phyloP scores from a whole-genome alignment of 2,329 filamentous ascomycete species.

The Epichloe uncinata region DNA sequence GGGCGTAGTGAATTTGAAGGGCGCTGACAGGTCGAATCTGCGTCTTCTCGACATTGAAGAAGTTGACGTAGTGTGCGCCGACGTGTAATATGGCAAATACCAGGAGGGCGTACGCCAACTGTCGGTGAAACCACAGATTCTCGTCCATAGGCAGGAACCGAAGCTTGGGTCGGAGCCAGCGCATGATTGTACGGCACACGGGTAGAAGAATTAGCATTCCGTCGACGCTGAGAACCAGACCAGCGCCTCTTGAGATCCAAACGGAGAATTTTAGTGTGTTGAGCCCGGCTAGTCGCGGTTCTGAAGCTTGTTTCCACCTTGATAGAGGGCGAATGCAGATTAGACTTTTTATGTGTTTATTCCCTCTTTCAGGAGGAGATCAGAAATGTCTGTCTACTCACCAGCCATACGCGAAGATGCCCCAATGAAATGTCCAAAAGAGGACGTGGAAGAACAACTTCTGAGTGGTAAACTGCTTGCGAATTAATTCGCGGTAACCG shows the following conservation, averaged over 20 bases:
- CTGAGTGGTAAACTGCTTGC: conserved; percentile 52
- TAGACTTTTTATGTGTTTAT: neutral
- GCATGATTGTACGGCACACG: conserved; percentile 84
- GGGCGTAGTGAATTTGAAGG: conserved; percentile 79
- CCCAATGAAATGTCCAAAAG: conserved; percentile 69
- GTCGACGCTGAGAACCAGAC: conserved; percentile 73
- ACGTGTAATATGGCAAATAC: conserved; percentile 72
- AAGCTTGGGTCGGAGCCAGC: conserved; percentile 74
- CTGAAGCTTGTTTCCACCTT: conserved; percentile 66
- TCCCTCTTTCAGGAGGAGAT: neutral
- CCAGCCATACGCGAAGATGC: conserved; percentile 77
- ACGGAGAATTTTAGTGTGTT: conserved; percentile 81
- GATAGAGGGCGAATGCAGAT: neutral
- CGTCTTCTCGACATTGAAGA: conserved; percentile 82
- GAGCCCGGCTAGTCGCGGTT: conserved; percentile 57
- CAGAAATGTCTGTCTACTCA: conserved; percentile 28
- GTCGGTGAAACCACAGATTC: conserved; percentile 91
- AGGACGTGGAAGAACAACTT: conserved; percentile 71
- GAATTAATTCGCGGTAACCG: conserved; percentile 31
- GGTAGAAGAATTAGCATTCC: conserved; percentile 79
- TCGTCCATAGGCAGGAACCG: conserved; percentile 89
- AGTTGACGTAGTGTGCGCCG: conserved; percentile 86
- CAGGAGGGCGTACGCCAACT: conserved; percentile 80
- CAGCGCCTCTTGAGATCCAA: conserved; percentile 91
- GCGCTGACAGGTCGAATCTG: conserved; percentile 73